phyloP scores from a whole-genome alignment of 2,329 filamentous ascomycete genomes.

The Fusarium foetens region DNA sequence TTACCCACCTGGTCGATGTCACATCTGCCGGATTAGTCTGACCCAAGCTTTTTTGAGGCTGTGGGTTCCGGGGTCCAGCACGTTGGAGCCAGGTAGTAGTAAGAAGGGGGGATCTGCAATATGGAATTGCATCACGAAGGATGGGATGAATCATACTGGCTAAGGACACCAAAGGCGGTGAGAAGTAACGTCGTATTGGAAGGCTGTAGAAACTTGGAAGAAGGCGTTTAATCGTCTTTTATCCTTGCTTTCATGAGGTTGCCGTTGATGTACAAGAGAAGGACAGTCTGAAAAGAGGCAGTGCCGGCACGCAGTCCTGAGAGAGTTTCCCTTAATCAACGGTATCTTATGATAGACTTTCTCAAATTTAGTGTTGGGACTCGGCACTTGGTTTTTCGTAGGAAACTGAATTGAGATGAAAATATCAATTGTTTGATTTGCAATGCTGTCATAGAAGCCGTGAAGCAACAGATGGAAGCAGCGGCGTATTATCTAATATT shows the following conservation, averaged over 20 bases:
- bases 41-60: background rate
- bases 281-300: background rate
- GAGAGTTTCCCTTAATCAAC: background rate
- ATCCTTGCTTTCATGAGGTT: background rate
- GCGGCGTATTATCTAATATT: background rate
- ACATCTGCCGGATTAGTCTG: background rate
- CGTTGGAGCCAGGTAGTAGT: slow-evolving; percentile 2
- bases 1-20: slow-evolving; percentile 3
- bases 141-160: background rate
- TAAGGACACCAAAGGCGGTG: background rate
- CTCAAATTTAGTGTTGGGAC: background rate
- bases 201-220: background rate
- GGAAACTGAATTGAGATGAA: background rate
- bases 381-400: background rate
- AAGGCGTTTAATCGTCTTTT: background rate
- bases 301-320: background rate
- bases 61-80: background rate
- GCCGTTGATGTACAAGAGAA: background rate
- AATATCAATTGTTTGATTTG: background rate
- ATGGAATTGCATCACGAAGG: background rate
- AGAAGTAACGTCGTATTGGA: background rate
- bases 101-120: slow-evolving; percentile 3
- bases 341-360: background rate
- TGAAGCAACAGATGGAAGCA: background rate
- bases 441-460: background rate